Conservation (phyloP, 164 flowering plant species). For the Sedum album region DNA sequence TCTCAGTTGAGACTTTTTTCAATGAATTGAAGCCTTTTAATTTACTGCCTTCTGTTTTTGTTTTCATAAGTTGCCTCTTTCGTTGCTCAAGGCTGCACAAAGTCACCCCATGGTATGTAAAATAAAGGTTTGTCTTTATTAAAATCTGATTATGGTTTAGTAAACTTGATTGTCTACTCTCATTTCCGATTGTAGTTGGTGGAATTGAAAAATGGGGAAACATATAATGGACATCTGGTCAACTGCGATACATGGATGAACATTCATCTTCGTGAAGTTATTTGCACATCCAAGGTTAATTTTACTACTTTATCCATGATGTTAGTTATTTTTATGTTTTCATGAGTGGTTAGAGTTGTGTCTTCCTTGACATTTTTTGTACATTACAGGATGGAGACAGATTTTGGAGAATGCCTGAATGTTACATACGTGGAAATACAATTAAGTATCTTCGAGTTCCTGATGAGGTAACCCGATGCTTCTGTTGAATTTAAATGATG, state of each 20-base stretch:
- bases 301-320: slow-evolving; percentile 10
- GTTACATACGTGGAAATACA: slow-evolving; percentile 94
- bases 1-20: neutral
- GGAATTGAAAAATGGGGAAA: slow-evolving; percentile 95
- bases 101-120: slow-evolving; percentile 72
- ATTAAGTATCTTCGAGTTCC: slow-evolving; percentile 98
- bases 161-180: neutral
- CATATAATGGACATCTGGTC: slow-evolving; percentile 96
- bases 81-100: slow-evolving; percentile 68
- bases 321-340: slow-evolving; percentile 74
- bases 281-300: slow-evolving; percentile 85
- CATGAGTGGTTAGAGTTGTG: slow-evolving; percentile 97
- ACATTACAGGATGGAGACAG: slow-evolving; percentile 93
- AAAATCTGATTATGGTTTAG: neutral
- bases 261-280: slow-evolving; percentile 96
- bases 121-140: neutral
- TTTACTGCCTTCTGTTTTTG: neutral
- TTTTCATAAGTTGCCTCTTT: slow-evolving; percentile 54
- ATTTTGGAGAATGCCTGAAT: slow-evolving; percentile 99
- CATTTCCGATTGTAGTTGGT: slow-evolving; percentile 20
- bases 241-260: slow-evolving; percentile 99
- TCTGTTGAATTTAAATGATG: neutral
- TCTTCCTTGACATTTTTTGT: slow-evolving; percentile 92
- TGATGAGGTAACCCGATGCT: slow-evolving; percentile 63
- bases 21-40: neutral